Base-by-base conservation (phyloP, 345 rosid species). In the Citrus maxima region DNA sequence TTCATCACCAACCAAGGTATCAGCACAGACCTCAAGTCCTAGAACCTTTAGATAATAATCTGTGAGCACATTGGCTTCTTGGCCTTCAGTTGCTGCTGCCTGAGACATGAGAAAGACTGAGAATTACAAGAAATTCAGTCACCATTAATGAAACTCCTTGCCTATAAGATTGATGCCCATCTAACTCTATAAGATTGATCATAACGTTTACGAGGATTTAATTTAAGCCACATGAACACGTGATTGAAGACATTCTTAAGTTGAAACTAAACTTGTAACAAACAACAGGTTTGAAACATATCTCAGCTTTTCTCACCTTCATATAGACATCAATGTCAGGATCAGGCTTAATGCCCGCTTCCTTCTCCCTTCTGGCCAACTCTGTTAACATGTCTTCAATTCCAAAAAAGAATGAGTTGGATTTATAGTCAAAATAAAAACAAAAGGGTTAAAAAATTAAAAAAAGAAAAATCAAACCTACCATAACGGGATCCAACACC, bases 281-380 rank as follows among this genome's bases (percentile, higher is more conserved):
- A 51, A 51, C 10, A 16, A 30, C 7, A n/a, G 18, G 4, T 56
- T 49, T 5, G 3, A 35, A 30, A 25, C 27, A 18, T 60, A 10
- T 25, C 14, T 32, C 21, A 61, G 61, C 30, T 30, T 66, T 64
- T 63, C 75, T 78, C 40, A 87, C 93, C 91, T 92, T 94, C 97
- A 91, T 88, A 89, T 83, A 94, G 63, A 93, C 81, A 84, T 92
- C 98, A 75, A 51, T 51, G 18, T 51, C 56, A 51, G 56, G 56
- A 51, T 51, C 56, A 14, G 56, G 56, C 56, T 51, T 90, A 42
- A 94, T 91, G 64, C 89, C 88, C 46, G 94, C 94, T 30, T 83
- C 92, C 46, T 88, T 94, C 76, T 94, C 98, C 84, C 98, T 92
- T 84, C 97, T 87, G 16, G 84, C 81, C 73, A 94, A 85, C 85